A percentile compares a stretch with the other conserved stretches of the same genome.
Conservation (phyloP, 2,329 filamentous ascomycete species). For the Apiospora kogelbergensis region DNA sequence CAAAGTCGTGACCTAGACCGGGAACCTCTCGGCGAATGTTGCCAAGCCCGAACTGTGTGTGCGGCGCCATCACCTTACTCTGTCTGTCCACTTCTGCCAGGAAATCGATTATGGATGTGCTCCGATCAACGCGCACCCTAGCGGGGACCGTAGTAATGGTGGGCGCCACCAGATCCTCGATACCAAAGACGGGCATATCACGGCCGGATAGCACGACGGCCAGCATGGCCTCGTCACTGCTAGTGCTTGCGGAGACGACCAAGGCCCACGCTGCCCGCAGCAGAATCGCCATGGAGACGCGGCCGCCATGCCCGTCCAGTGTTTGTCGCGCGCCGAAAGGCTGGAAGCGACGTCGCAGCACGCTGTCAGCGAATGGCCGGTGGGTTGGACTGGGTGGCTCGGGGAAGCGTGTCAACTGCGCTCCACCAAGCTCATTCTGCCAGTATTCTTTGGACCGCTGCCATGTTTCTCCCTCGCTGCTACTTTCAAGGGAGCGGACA, state of each 20-base stretch:
- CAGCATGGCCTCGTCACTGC: not conserved
- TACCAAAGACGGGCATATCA: not conserved
- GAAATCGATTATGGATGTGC: too few species aligned
- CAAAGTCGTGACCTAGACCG: slow-evolving; percentile 5
- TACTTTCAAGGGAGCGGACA: too few species aligned
- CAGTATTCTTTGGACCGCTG: not conserved
- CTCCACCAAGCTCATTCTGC: not conserved
- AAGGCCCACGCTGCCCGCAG: not conserved
- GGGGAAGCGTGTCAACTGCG: not conserved
- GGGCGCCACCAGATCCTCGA: not conserved
- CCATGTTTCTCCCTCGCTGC: too few species aligned
- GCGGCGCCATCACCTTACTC: too few species aligned
- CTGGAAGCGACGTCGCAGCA: too few species aligned
- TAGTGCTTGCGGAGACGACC: not conserved
- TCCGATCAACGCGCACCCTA: too few species aligned
- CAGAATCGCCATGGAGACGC: not conserved
- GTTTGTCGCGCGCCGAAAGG: too few species aligned
- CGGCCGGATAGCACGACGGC: not conserved
- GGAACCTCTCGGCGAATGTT: slow-evolving; percentile 7
- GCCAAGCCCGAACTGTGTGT: too few species aligned
- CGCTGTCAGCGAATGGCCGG: too few species aligned
- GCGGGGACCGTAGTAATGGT: not conserved
- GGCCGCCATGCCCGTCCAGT: not conserved
- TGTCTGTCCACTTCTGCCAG: too few species aligned
- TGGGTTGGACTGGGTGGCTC: too few species aligned